Evolutionary conservation across 441 rosid species (phyloP), one percentile per base, ranked within the genome.

Genomic region (Populus hybrid): DNA sequence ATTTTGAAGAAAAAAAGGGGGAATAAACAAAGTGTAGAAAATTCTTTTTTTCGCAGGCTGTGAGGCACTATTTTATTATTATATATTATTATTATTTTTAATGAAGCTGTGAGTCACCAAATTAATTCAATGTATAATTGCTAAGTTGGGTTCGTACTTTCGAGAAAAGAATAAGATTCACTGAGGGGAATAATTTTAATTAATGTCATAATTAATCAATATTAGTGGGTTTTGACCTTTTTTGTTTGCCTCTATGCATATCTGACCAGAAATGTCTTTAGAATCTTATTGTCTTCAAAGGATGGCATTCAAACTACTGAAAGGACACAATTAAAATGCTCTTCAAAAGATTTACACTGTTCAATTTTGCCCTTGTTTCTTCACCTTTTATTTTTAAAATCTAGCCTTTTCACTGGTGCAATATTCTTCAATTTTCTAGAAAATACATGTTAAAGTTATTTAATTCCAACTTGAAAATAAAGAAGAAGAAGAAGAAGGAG

Each of bases 291-390:
- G 2, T 64, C 24, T 64, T 21, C 16, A 26, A 26, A 28, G 29
- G 23, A 64, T 64, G 36, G 69, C 16, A 14, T 66, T 29, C 38
- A 66, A 66, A 66, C 69, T 29, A 66, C 69, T 28, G 69, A 66
- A 66, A 29, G 38, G n/a, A 28, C 36, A 16, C 68, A 7, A 1
- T 21, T n/a, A 64, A 21, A 64, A 64, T 64, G 68, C 8, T 68
- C 53, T 45, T 12, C 53, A 12, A 45, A 45, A 11, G 53, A 45
- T 45, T 11, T 11, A 45, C 1, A 12, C 2, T 45, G 53, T 11
- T 12, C 18, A 11, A 38, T 38, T 38, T 9, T 9, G 42, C 36
- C 36, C 42, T 9, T 38, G 42, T 9, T 38, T 0, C 36, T 6
- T 33, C 8, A 1, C 36, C 36, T 33, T 33, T 33, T 33, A 33